These are phyloP conservation scores for Achaetomiella virescens DNA, from an alignment of 495 filamentous ascomycete species.

Conservation along the genomic window DNA sequence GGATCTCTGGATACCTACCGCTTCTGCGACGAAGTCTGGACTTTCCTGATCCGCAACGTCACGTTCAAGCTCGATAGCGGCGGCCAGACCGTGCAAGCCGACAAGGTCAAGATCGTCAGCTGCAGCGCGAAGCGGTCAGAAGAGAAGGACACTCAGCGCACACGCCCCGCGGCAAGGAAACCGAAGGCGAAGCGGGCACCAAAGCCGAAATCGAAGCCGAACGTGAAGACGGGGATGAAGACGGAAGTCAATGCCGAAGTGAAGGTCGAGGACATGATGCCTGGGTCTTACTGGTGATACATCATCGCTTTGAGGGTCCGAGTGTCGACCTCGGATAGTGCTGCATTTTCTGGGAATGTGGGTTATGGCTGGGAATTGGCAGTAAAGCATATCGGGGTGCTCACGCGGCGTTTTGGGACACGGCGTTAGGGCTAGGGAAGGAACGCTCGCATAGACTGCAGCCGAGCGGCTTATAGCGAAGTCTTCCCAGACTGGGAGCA, in stretches of 20 bases:
- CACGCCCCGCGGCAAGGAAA: neutral
- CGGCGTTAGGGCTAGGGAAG: neutral
- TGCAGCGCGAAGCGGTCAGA: constrained; percentile 84
- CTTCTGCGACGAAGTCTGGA: constrained; percentile 99
- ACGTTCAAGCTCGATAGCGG: constrained; percentile 93
- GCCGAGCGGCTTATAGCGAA: neutral
- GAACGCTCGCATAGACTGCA: neutral
- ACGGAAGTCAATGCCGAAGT: neutral
- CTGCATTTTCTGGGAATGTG: neutral
- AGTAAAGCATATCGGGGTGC: neutral
- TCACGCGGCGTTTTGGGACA: neutral
- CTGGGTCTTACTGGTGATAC: neutral
- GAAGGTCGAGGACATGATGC: neutral
- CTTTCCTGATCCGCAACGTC: constrained; percentile 97
- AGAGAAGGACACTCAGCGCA: constrained; percentile 42
- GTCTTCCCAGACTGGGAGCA: neutral
- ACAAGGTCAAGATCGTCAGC: constrained; percentile 96
- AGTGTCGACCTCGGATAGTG: too few relatives aligned
- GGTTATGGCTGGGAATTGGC: constrained; percentile 3
- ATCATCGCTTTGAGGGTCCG: neutral
- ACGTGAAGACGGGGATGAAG: neutral
- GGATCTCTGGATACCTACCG: constrained; percentile 98
- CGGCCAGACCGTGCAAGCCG: constrained; percentile 46
- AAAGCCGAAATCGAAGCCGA: too few relatives aligned
- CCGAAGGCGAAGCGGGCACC: neutral